phyloP scores from a whole-genome alignment of 75 land plant species.

The Pinus albicaulis region DNA sequence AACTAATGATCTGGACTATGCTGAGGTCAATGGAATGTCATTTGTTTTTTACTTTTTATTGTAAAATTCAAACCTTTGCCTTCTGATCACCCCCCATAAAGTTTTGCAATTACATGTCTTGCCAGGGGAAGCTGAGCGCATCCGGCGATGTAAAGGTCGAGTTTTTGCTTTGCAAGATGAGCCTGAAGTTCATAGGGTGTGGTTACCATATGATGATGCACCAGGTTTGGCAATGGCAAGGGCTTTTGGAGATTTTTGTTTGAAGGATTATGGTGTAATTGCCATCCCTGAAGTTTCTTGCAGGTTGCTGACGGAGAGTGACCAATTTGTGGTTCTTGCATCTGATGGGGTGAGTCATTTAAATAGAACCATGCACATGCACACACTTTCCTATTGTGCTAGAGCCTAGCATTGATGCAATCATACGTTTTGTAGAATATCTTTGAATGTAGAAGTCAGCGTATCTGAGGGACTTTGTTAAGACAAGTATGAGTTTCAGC shows the following conservation, averaged over 20 bases:
- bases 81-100: not conserved
- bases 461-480: not conserved
- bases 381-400: constrained; percentile 11
- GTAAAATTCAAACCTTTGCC: not conserved
- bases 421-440: not conserved
- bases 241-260: constrained; percentile 81
- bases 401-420: not conserved
- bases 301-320: constrained; percentile 38
- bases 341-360: constrained; percentile 70
- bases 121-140: constrained; percentile 85
- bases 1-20: not conserved
- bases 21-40: not conserved
- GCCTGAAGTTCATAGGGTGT: constrained; percentile 77
- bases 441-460: not conserved
- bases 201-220: constrained; percentile 69
- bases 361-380: not conserved
- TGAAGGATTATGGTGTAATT: constrained; percentile 78
- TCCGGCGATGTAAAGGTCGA: constrained; percentile 67
- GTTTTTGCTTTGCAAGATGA: constrained; percentile 67
- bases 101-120: not conserved
- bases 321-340: constrained; percentile 80
- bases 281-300: constrained; percentile 62
- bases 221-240: constrained; percentile 95
- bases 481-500: not conserved
- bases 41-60: not conserved